Evolutionary conservation across 306 rosid species (phyloP).

Genomic region (Fragaria ananassa): DNA sequence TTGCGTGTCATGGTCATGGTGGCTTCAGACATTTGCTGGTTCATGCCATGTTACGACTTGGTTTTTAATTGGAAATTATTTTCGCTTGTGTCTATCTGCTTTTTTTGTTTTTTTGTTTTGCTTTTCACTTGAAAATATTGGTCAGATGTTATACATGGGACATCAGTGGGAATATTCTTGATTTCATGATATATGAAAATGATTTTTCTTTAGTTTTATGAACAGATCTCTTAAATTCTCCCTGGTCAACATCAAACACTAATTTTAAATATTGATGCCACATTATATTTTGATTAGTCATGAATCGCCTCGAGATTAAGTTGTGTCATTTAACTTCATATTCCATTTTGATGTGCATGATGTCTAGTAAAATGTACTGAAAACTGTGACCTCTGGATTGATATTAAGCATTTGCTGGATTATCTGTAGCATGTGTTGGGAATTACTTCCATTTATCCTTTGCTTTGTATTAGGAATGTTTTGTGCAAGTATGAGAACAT

Average conservation of each 20-base stretch:
- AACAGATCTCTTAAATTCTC: background rate
- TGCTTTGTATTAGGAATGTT: background rate
- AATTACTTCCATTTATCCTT: background rate
- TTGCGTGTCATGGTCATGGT: too few relatives aligned
- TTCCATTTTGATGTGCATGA: background rate
- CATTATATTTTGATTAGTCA: background rate
- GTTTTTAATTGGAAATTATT: background rate
- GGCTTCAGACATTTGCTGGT: too few relatives aligned
- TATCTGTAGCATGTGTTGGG: background rate
- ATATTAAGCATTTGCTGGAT: conserved; percentile 1
- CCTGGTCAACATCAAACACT: background rate
- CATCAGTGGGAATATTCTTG: background rate
- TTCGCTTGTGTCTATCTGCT: background rate
- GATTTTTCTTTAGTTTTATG: background rate
- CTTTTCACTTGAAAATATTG: background rate
- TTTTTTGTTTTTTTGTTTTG: background rate
- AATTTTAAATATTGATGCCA: background rate
- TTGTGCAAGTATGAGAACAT: background rate
- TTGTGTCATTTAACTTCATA: background rate
- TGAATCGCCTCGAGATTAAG: background rate
- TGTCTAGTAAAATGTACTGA: background rate
- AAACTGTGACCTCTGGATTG: background rate
- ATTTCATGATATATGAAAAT: background rate
- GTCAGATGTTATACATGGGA: background rate
- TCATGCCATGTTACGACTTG: background rate